Evolutionary conservation across 345 rosid genomes (phyloP), one percentile per base, ranked within the genome.

Genomic region (Lumnitzera littorea): DNA sequence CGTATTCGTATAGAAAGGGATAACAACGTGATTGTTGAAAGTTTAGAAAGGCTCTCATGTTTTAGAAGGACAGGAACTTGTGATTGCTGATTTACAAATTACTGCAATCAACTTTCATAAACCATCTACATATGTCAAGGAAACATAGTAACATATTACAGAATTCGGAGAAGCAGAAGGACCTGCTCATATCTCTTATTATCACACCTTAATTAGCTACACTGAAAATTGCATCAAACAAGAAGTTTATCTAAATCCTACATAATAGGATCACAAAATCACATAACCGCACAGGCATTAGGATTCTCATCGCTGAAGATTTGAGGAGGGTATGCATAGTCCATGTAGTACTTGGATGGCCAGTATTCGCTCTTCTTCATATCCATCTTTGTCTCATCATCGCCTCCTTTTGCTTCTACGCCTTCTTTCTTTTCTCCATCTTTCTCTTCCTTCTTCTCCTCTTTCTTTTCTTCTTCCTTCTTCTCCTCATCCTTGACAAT

Each of bases 261-360:
- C 31, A 3, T 48, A 49, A 17, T 27, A 4, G 43, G 20, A 29
- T 27, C 54, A 9, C 20, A 27, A n/a, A 46, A 20, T 79, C 70
- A 82, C 86, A 86, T 84, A 24, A 86, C 50, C 53, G 72, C 67
- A 75, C 94, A 86, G 24, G 83, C 89, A 64, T 84, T 74, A 4
- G 94, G 94, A 60, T 86, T 86, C 55, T 86, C 89, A 16, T 86
- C 94, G 46, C 94, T 86, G 70, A 86, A 86, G 29, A 86, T 59
- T 64, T 82, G 70, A 55, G 81, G 71, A 5, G 76, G 55, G 62
- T 73, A 81, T 43, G 78, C 71, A 53, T 69, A 70, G 58, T 81
- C 89, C 57, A 53, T 66, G 62, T 60, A 53, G 56, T 53, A 23
- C 62, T 29, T 81, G 13, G 85, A 58, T 41, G 82, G 71, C 79